A percentile compares a stretch with the other conserved stretches of the same genome.
Evolutionary conservation across 164 flowering plant species (phyloP).

Genomic region (Umbilicus rupestris): DNA sequence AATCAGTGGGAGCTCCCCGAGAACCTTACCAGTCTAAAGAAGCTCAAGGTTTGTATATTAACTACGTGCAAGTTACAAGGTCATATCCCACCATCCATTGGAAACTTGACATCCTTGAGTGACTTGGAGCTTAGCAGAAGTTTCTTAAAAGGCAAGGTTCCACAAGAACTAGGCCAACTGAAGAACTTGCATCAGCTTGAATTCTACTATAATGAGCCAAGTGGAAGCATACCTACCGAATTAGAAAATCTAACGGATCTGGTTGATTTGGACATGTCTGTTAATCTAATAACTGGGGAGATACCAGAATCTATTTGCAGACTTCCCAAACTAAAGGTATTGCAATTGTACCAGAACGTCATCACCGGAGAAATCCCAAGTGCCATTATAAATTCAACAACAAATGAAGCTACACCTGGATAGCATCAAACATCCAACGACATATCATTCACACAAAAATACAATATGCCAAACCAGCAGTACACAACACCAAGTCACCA

Average conservation of each 20-base stretch:
- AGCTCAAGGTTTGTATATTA: constrained; percentile 47
- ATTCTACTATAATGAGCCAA: constrained; percentile 66
- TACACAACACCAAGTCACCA: background rate
- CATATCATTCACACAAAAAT: background rate
- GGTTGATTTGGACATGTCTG: constrained; percentile 61
- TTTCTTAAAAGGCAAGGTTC: constrained; percentile 45
- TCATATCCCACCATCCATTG: constrained; percentile 53
- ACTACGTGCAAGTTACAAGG: constrained; percentile 54
- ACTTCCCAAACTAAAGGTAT: constrained; percentile 48
- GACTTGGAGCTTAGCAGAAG: constrained; percentile 78
- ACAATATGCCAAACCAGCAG: background rate
- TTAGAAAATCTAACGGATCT: constrained; percentile 70
- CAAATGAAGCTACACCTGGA: constrained; percentile 6
- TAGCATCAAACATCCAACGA: too few relatives aligned
- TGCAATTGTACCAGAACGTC: constrained; percentile 77
- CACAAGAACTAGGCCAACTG: constrained; percentile 54
- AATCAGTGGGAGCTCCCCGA: constrained; percentile 55
- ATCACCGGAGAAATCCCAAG: constrained; percentile 68
- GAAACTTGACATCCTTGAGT: constrained; percentile 60
- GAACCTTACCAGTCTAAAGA: constrained; percentile 28
- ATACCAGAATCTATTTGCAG: constrained; percentile 60
- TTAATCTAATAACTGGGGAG: constrained; percentile 49
- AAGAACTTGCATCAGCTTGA: constrained; percentile 51
- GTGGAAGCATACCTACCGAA: constrained; percentile 64
- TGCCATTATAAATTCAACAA: constrained; percentile 50